These are phyloP conservation scores for Arthrobotrys pseudoclavata DNA, from an alignment of 2,329 filamentous ascomycete species.

Conservation along the genomic window DNA sequence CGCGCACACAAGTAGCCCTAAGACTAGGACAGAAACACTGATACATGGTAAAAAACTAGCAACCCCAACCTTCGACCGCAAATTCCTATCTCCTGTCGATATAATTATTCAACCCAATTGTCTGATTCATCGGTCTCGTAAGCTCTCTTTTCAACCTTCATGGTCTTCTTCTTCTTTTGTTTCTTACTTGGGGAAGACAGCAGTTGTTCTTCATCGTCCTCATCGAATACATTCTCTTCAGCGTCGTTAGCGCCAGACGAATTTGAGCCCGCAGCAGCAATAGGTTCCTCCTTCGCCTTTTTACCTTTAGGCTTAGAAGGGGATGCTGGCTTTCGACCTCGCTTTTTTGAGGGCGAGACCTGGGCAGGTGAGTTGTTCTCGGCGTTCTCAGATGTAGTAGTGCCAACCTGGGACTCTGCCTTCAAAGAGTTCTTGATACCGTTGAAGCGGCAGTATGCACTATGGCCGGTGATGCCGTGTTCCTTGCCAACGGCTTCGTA, in stretches of 20 bases:
- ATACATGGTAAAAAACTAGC: neutral
- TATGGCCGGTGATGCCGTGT: slow-evolving; percentile 49
- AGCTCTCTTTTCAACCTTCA: slow-evolving; percentile 20
- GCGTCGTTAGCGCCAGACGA: neutral
- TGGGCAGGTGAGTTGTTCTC: slow-evolving; percentile 3
- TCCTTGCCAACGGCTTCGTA: slow-evolving; percentile 51
- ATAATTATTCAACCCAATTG: slow-evolving; percentile 38
- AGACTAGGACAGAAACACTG: no score
- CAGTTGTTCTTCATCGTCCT: neutral
- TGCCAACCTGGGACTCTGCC: slow-evolving; percentile 16
- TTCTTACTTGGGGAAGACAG: slow-evolving; percentile 22
- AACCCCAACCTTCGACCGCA: neutral
- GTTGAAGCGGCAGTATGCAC: slow-evolving; percentile 53
- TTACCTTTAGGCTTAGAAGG: neutral
- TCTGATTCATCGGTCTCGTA: slow-evolving; percentile 29
- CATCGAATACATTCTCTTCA: neutral
- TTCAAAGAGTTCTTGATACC: slow-evolving; percentile 52
- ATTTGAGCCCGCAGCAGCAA: neutral
- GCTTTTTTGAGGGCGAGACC: slow-evolving; percentile 19
- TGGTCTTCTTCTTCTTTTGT: slow-evolving; percentile 14
- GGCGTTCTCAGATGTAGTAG: neutral
- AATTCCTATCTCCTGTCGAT: neutral
- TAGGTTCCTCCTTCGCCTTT: slow-evolving; percentile 25
- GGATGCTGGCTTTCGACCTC: slow-evolving; percentile 24
- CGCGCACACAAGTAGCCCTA: no score